Percentiles rank a stretch among this genome's conserved stretches.
Evolutionary conservation across 1,284 basidiomycete species (phyloP).

Genomic region (Rhodotorula sp.): DNA sequence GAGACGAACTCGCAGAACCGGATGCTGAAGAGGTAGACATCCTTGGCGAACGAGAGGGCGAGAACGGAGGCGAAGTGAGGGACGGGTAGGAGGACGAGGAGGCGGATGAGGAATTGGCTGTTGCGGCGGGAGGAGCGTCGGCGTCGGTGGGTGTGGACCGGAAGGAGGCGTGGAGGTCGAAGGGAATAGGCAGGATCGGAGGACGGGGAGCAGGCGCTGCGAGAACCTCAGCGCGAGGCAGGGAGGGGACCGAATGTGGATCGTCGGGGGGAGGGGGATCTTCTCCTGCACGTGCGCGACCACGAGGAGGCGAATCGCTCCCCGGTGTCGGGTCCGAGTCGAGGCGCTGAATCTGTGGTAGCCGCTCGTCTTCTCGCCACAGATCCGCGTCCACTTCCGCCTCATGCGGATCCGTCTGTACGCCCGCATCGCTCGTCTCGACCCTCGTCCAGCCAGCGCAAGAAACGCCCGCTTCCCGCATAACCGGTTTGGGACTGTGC

Average conservation of each 20-base stretch:
- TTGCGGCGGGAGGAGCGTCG: background rate
- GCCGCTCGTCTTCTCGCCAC: no score
- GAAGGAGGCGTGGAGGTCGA: conserved; percentile 34
- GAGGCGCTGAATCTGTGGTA: background rate
- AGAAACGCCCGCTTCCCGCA: background rate
- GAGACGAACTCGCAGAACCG: background rate
- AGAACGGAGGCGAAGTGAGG: conserved; percentile 1
- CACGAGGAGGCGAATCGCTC: background rate
- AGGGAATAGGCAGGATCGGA: conserved; percentile 6
- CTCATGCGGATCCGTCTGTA: background rate
- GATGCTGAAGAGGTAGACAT: conserved; percentile 9
- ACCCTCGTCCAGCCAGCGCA: background rate
- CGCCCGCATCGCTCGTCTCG: background rate
- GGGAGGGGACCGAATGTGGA: background rate
- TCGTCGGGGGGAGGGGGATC: no score
- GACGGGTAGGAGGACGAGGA: background rate
- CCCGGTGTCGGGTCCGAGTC: background rate
- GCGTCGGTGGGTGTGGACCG: conserved; percentile 12
- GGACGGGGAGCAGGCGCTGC: conserved; percentile 7
- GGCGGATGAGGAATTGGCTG: background rate
- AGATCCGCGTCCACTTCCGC: no score
- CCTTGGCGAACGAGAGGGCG: conserved; percentile 12
- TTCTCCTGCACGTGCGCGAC: no score
- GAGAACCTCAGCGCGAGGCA: background rate
- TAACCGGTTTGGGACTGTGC: background rate